Base-by-base conservation (phyloP, 352 stramenopile species). In the Globisporangium sylvaticum region DNA sequence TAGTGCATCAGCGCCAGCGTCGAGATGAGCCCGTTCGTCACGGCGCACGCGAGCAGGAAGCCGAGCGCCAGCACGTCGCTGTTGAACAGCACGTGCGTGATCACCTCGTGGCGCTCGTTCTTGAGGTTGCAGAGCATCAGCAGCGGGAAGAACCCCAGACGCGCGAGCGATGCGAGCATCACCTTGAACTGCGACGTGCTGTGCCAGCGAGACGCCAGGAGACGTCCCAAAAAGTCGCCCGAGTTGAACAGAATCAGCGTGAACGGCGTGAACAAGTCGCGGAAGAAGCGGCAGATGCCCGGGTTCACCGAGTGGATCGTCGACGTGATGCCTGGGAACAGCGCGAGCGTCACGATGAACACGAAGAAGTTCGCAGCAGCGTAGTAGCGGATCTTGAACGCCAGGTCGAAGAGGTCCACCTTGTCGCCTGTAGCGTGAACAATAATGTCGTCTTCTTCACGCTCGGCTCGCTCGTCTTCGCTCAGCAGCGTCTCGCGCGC, bases 1-100 rank as follows among this genome's bases (percentile, higher is more conserved):
- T 91, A 92, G 68, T 91, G 72, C 87, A 95, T 95, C 56, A 94
- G 77, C 32, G 85, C 79, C 46, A 92, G 61, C 37, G 85, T 92
- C 24, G 70, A 83, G 58, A 95, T 52, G 44, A 92, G 67, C 14
- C 87, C 87, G 54, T 95, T 95, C 27, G 85, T 83, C 69, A 87
- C 88, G 15, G 83, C 82, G 37, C 72, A 90, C 31, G 60, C 64
- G 4, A 87, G 59, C 9, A 95, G 69, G 52, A 94, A 80, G 3
- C 88, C 48, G 29, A 87, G 63, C 52, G 84, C 71, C 29, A 91
- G 64, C 34, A 87, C 64, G 70, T 95, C 87, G 59, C 81, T 92
- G 57, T 75, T 70, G 68, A 95, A 92, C 18, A 95, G 4, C n/a
- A 92, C 82, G 58, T 73, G 62, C 60, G 87, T 90, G 65, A 92